Percentiles rank a stretch among this genome's conserved stretches.
These are phyloP conservation scores for Neurospora sp. DNA, from an alignment of 2,329 filamentous ascomycete species.

Conservation along the genomic window DNA sequence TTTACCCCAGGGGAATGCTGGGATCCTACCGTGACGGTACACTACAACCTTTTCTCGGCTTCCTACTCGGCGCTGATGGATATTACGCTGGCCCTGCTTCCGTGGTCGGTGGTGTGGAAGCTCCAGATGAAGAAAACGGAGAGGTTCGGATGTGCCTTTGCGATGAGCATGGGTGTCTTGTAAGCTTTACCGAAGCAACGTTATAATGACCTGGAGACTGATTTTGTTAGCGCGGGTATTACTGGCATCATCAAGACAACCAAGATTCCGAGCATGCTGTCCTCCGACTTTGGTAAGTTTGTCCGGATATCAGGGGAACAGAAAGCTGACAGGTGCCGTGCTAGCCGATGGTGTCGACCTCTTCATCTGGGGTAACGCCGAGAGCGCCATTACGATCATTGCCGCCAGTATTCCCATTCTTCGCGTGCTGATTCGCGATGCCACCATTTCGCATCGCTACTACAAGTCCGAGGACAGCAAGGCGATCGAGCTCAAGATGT, in stretches of 20 bases:
- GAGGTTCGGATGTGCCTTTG: slow-evolving; percentile 21
- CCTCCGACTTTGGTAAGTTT: slow-evolving; percentile 9
- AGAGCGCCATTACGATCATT: slow-evolving; percentile 21
- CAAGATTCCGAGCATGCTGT: slow-evolving; percentile 9
- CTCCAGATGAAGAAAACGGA: slow-evolving; percentile 23
- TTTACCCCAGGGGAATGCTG: slow-evolving; percentile 17
- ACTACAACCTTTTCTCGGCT: slow-evolving; percentile 17
- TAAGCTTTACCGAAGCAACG: not conserved
- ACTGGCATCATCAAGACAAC: slow-evolving; percentile 10
- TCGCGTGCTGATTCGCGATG: slow-evolving; percentile 3
- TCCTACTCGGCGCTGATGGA: slow-evolving; percentile 20
- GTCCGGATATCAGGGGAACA: not conserved
- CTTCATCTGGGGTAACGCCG: slow-evolving; percentile 16
- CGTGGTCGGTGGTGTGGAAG: slow-evolving; percentile 21
- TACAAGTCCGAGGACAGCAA: slow-evolving; percentile 1
- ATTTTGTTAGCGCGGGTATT: slow-evolving; percentile 2
- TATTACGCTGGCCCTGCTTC: slow-evolving; percentile 20
- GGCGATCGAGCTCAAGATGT: not conserved
- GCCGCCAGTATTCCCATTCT: slow-evolving; percentile 23
- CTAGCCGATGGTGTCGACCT: slow-evolving; percentile 4
- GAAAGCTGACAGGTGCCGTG: not conserved
- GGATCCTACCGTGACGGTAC: slow-evolving; percentile 13
- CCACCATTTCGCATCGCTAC: not conserved
- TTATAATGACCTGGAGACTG: not conserved
- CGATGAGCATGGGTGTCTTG: slow-evolving; percentile 25